These are phyloP conservation scores for Durusdinium trenchii DNA, from an alignment of 73 alveolate genomes.

Conservation along the genomic window DNA sequence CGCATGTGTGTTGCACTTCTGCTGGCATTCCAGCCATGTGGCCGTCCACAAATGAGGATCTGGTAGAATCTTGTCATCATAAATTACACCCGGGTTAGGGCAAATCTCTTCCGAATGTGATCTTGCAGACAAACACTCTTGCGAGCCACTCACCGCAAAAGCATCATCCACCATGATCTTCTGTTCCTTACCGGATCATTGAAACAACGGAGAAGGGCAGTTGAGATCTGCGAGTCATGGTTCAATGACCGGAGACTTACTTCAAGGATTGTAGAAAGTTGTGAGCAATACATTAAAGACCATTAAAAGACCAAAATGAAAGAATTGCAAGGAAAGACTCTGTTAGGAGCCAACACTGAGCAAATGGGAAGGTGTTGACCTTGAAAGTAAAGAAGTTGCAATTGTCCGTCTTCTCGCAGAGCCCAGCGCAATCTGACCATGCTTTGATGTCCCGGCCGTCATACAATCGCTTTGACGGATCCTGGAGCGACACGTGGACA, in stretches of 20 bases:
- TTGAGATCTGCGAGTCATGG: no score
- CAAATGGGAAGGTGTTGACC: no score
- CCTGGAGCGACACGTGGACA: slow-evolving; percentile 27
- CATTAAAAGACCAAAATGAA: no score
- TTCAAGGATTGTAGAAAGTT: no score
- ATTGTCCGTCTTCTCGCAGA: background rate
- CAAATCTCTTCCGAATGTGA: background rate
- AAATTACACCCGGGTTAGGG: slow-evolving; percentile 29
- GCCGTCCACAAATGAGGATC: slow-evolving; percentile 39
- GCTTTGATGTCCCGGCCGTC: background rate
- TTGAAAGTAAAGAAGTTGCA: slow-evolving; percentile 21
- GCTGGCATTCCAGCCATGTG: slow-evolving; percentile 29
- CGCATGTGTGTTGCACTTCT: background rate
- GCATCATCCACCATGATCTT: slow-evolving; percentile 8
- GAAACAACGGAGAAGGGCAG: no score
- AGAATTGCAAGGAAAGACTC: no score
- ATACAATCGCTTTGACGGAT: background rate
- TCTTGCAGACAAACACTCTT: slow-evolving; percentile 25
- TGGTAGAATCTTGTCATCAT: slow-evolving; percentile 4
- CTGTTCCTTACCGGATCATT: no score
- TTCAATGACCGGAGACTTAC: no score
- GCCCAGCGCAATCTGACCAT: slow-evolving; percentile 18
- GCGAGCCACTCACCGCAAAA: slow-evolving; percentile 30
- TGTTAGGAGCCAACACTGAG: no score
- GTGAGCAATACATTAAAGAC: no score